phyloP scores from a whole-genome alignment of 805 yeast genomes.

The Saccharomycopsis lassenensis region DNA sequence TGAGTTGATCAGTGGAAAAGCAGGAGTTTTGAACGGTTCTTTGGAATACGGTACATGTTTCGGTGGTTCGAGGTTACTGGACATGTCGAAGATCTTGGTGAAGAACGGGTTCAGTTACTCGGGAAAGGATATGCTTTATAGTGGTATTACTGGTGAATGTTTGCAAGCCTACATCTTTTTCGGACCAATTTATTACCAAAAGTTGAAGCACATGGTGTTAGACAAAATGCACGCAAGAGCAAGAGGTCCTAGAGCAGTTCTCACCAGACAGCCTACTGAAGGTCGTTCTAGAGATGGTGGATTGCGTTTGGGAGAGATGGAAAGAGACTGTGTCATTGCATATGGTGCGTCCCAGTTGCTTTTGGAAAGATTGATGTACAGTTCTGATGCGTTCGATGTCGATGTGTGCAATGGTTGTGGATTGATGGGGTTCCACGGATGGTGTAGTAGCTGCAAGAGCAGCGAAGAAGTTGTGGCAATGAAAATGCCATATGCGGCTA shows the following conservation, averaged over 20 bases:
- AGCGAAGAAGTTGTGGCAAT: constrained; percentile 78
- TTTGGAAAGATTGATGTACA: constrained; percentile 87
- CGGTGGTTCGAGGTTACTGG: constrained; percentile 94
- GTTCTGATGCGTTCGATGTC: constrained; percentile 96
- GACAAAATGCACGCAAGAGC: constrained; percentile 99
- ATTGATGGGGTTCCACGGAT: constrained; percentile 90
- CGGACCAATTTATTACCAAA: constrained; percentile 97
- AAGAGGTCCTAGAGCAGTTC: constrained; percentile 95
- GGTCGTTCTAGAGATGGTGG: constrained; percentile 99
- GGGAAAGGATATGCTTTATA: constrained; percentile 95
- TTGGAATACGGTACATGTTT: constrained; percentile 96
- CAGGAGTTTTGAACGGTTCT: constrained; percentile 88
- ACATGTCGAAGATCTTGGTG: constrained; percentile 83
- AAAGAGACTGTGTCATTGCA: constrained; percentile 98
- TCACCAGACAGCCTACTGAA: constrained; percentile 97
- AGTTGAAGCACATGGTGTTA: constrained; percentile 96
- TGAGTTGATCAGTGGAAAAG: constrained; percentile 92
- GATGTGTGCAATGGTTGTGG: constrained; percentile 93
- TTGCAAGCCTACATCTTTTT: constrained; percentile 95
- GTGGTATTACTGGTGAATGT: constrained; percentile 96
- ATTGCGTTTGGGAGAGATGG: constrained; percentile 97
- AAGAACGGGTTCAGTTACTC: constrained; percentile 89
- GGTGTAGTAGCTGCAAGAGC: constrained; percentile 96
- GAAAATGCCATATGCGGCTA: constrained; percentile 99
- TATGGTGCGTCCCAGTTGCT: constrained; percentile 95